Evolutionary conservation across 768 basidiomycete species (phyloP).

Genomic region (Macrolepiota albuminosa): DNA sequence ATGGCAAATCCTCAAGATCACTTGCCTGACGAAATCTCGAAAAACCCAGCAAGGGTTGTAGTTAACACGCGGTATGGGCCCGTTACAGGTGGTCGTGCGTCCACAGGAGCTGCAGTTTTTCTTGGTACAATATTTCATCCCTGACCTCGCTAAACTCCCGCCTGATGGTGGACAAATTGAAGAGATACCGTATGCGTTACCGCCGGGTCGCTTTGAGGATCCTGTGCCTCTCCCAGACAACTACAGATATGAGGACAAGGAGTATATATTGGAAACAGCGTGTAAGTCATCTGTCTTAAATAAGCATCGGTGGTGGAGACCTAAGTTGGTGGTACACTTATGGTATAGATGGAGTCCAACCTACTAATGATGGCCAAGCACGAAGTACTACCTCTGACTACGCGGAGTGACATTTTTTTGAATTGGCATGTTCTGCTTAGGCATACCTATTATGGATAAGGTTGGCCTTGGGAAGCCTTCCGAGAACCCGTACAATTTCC

Average conservation of each 20-base stretch:
- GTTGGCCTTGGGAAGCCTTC: conserved; percentile 64
- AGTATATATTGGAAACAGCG: conserved; percentile 54
- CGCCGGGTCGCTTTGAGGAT: conserved; percentile 61
- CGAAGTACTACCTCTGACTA: conserved; percentile 30
- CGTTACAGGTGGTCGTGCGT: conserved; percentile 54
- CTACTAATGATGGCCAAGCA: conserved; percentile 60
- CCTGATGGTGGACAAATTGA: not conserved
- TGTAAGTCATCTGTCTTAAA: conserved; percentile 27
- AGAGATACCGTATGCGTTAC: conserved; percentile 74
- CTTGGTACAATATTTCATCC: conserved; percentile 40
- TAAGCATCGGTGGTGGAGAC: not conserved
- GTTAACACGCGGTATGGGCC: conserved; percentile 53
- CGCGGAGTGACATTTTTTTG: not conserved
- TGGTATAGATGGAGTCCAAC: conserved; percentile 53
- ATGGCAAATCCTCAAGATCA: conserved; percentile 26
- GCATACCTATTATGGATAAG: conserved; percentile 46
- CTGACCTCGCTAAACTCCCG: not conserved
- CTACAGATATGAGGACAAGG: conserved; percentile 54
- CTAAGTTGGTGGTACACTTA: not conserved
- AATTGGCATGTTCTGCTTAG: conserved; percentile 23
- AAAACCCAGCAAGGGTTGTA: conserved; percentile 34
- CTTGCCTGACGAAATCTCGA: conserved; percentile 51
- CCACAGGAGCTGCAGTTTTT: conserved; percentile 59
- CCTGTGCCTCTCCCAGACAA: conserved; percentile 49
- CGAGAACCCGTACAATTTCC: conserved; percentile 56